Evolutionary conservation across 164 flowering plant species (phyloP), one percentile per base, ranked within the genome.

Genomic region (Magnolia kwangsiensis): DNA sequence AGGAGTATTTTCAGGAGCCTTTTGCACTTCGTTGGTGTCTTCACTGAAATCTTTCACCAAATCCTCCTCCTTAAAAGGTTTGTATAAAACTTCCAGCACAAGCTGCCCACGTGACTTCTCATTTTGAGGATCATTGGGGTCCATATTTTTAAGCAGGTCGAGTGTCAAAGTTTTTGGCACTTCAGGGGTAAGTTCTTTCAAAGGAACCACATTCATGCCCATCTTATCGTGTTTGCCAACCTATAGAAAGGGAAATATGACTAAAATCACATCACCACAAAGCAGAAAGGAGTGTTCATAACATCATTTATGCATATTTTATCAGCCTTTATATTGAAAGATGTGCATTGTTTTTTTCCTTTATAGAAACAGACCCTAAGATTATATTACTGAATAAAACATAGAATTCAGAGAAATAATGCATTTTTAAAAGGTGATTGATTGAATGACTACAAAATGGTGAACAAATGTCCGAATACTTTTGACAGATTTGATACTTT

Each of bases 1-100:
- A 65, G 98, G 98, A 51, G 96, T 90, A 73, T 91, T 92, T 72
- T 89, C 95, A 14, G 95, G 96, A 65, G 96, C 98, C 78, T 90
- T 91, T 72, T 85, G 77, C 8, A 89, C 84, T 1, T 76, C 75
- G 66, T 85, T 77, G 73, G 86, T 23, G 50, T 88, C 91, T 37
- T 87, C 90, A 63, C 8, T 68, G 10, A 72, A 6, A 14, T 83
- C 87, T 20, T 81, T 74, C 10, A 85, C 86, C 0, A 85, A 64
- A 14, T 91, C 90, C 31, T 85, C 90, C 8, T 84, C 96, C 79
- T 85, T 88, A 63, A 90, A 93, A 59, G 98, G 96, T 74, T 89
- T 91, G 82, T 93, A 91, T 2, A 79, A 77, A 50, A 84, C 65
- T 81, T 93, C 96, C 78, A 91, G 50, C 19, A 84, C 84, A 59